Base-by-base conservation (phyloP, 2,329 filamentous ascomycete genomes). In the Boeremia exigua region DNA sequence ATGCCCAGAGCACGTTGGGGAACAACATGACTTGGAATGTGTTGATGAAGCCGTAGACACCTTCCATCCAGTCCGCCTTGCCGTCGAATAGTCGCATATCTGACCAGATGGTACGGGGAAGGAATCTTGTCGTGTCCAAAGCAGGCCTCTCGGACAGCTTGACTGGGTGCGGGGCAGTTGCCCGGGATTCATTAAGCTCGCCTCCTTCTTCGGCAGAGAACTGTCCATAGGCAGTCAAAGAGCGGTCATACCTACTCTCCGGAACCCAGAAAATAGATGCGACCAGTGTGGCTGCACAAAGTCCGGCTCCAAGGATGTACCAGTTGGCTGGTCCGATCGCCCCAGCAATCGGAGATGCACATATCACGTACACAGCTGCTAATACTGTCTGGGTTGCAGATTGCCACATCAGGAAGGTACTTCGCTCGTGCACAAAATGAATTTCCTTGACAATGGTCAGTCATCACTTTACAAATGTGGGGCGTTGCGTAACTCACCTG, bases 401-500 rank as follows among this genome's bases (percentile, higher is more conserved):
- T 48, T 80, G 78, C 51, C 76, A 72, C 75, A 79, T 80, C 14
- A 78, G 61, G 30, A 59, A 69, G 6, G 66, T 78, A 36, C 75
- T 76, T 4, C 78, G 67, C 60, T 81, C 78, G 62, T 80, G 79
- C 0, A 81, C 61, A 54, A 80, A 81, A 59, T 78, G 78, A 10
- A 79, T 59, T 27, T 63, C 60, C 62, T 62, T 15, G 2, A 27
- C 8, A 4, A 17, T 11, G 30, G 11, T 46, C 19, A 46, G 32
- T 23, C 17, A 1, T 33, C 4, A 14, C 8, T 25, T 36, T 6
- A n/a, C 11, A 17, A 12, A 14, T 17, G 4, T 10, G 8, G 6
- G 19, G 7, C 12, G 10, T 8, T 39, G 7, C 2, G 7, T 7
- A 6, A 27, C 57, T 53, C 44, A 63, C 63, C 54, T 67, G 61